Conservation (phyloP, 257 asterid genomes). For the Mentha longifolia region DNA sequence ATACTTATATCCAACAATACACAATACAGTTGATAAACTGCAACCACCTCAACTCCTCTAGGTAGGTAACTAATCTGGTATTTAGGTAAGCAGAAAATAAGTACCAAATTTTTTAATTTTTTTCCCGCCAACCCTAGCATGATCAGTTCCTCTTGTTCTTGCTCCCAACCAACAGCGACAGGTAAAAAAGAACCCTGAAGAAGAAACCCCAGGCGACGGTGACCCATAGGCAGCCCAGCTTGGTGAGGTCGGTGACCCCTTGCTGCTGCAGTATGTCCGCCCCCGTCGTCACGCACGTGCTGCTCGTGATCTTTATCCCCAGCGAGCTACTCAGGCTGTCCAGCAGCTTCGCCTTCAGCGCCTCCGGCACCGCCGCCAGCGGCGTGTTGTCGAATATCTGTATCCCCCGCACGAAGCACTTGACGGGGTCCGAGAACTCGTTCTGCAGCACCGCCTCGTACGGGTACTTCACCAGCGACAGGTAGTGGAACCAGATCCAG, state of each 20-base stretch:
- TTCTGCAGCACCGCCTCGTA: constrained; percentile 77
- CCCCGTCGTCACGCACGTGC: constrained; percentile 81
- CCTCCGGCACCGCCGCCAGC: constrained; percentile 51
- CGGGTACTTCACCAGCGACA: constrained; percentile 77
- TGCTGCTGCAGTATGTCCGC: constrained; percentile 72
- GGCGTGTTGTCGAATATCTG: constrained; percentile 78
- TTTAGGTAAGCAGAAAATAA: background rate
- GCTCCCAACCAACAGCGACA: constrained; percentile 67
- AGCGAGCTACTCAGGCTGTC: constrained; percentile 60
- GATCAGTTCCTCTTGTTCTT: constrained; percentile 70
- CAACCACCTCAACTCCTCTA: background rate
- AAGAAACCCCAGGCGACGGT: constrained; percentile 85
- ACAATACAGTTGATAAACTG: background rate
- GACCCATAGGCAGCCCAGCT: constrained; percentile 64
- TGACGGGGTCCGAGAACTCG: constrained; percentile 63
- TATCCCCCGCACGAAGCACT: constrained; percentile 66
- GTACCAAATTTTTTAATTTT: no score
- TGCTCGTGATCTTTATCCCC: constrained; percentile 56
- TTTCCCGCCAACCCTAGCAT: background rate
- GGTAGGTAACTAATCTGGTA: background rate
- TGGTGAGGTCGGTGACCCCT: constrained; percentile 72
- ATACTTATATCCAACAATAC: background rate
- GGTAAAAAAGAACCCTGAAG: constrained; percentile 75
- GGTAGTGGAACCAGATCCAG: constrained; percentile 92
- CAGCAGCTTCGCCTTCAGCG: constrained; percentile 56